These are phyloP conservation scores for Gastrodia elata DNA, from an alignment of 106 monocot genomes.

Conservation along the genomic window DNA sequence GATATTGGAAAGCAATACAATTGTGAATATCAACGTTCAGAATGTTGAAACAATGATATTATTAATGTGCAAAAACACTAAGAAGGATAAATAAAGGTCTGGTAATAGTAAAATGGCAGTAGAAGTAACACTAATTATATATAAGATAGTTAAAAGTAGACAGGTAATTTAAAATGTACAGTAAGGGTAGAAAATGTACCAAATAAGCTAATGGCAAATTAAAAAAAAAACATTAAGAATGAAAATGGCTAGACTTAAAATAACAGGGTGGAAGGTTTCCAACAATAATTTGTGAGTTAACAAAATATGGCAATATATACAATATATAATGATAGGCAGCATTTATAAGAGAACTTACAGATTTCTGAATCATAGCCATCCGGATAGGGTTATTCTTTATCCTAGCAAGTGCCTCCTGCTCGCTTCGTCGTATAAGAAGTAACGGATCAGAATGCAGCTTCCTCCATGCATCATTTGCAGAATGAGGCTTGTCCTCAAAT, in stretches of 20 bases:
- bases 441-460: constrained; percentile 95
- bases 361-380: constrained; percentile 89
- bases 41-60: background rate
- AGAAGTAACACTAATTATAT: background rate
- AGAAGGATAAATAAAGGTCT: background rate
- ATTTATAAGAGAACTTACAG: constrained; percentile 45
- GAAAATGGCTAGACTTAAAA: background rate
- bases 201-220: background rate
- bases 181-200: background rate
- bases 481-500: constrained; percentile 91
- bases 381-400: constrained; percentile 93
- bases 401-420: constrained; percentile 77
- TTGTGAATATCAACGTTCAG: background rate
- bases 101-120: background rate
- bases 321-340: constrained; percentile 12
- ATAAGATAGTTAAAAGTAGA: background rate
- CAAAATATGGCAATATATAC: background rate
- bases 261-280: background rate
- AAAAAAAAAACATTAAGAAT: background rate
- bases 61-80: background rate
- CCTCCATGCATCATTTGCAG: constrained; percentile 96
- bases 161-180: background rate
- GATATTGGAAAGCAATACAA: background rate
- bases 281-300: background rate
- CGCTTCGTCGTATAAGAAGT: constrained; percentile 77